Evolutionary conservation across 2,329 filamentous ascomycete genomes (phyloP).

Genomic region (Scedosporium apiospermum): DNA sequence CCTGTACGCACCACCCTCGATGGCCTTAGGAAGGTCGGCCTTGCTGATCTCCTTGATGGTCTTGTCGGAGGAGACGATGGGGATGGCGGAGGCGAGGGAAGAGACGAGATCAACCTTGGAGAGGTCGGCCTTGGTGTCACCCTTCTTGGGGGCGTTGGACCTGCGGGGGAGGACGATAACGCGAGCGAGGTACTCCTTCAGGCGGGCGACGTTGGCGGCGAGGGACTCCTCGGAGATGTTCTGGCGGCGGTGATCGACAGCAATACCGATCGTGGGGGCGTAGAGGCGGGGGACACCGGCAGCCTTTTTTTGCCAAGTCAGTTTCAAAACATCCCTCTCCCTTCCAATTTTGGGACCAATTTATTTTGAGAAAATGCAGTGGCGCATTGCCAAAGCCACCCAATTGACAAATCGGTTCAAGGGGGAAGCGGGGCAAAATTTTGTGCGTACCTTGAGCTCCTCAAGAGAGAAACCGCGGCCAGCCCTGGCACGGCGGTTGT

Average conservation of each 20-base stretch:
- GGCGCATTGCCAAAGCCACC: background rate
- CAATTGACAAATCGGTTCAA: background rate
- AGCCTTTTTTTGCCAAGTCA: conserved; percentile 47
- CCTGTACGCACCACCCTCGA: conserved; percentile 78
- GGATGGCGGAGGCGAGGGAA: conserved; percentile 51
- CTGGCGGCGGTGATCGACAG: conserved; percentile 91
- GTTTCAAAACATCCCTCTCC: background rate
- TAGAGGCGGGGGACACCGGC: conserved; percentile 91
- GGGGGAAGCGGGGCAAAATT: background rate
- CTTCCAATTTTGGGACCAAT: too few species aligned
- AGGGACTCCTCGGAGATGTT: conserved; percentile 96
- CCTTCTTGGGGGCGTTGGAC: conserved; percentile 86
- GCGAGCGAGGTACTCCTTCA: conserved; percentile 94
- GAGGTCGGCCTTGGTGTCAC: conserved; percentile 78
- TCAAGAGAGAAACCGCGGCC: conserved; percentile 95
- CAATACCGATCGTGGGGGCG: conserved; percentile 91
- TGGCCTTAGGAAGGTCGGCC: conserved; percentile 64
- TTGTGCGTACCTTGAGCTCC: conserved; percentile 82
- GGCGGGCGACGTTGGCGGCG: conserved; percentile 88
- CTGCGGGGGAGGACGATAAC: conserved; percentile 97
- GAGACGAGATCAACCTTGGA: conserved; percentile 49
- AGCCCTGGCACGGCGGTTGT: conserved; percentile 95
- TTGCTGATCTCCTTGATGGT: conserved; percentile 70
- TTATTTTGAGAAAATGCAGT: too few species aligned
- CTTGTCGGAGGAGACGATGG: conserved; percentile 59